Percentiles rank a stretch among this genome's conserved stretches.
phyloP scores from a whole-genome alignment of 2,329 filamentous ascomycete species.

The Xylaria sp. region DNA sequence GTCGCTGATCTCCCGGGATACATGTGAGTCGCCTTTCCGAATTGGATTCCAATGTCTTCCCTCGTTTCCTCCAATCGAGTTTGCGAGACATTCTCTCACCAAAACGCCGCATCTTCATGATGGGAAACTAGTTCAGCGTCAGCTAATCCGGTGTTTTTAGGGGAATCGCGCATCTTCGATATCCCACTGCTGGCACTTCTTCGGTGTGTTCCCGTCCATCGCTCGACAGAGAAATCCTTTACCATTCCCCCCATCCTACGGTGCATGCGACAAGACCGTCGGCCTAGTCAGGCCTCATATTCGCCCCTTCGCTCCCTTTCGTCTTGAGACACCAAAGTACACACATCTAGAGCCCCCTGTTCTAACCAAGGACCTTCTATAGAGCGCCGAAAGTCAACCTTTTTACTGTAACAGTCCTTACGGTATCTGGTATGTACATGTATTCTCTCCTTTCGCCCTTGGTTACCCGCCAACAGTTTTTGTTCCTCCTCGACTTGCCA shows the following conservation, averaged over 20 bases:
- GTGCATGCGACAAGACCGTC: not conserved
- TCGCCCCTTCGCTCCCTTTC: not conserved
- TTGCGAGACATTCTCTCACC: not conserved
- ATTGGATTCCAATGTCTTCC: not conserved
- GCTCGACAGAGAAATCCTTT: not conserved
- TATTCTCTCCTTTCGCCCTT: not conserved
- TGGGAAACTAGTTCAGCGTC: not conserved
- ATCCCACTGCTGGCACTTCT: conserved; percentile 80
- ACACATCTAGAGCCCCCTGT: not conserved
- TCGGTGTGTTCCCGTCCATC: conserved; percentile 52
- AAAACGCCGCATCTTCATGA: not conserved
- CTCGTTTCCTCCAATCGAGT: not conserved
- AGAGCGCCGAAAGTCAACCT: conserved; percentile 75
- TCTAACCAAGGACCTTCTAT: conserved; percentile 8
- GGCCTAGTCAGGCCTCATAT: not conserved
- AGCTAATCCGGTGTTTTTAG: conserved; percentile 16
- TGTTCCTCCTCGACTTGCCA: not conserved
- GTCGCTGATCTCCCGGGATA: conserved; percentile 77
- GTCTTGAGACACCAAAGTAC: not conserved
- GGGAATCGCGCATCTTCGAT: conserved; percentile 73
- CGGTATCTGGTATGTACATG: conserved; percentile 65
- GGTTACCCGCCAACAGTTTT: not conserved
- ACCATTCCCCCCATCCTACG: not conserved
- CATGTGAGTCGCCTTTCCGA: conserved; percentile 58
- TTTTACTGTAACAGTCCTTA: conserved; percentile 84